Evolutionary conservation across 345 rosid genomes (phyloP).

Genomic region (Diplotaxis tenuifolia): DNA sequence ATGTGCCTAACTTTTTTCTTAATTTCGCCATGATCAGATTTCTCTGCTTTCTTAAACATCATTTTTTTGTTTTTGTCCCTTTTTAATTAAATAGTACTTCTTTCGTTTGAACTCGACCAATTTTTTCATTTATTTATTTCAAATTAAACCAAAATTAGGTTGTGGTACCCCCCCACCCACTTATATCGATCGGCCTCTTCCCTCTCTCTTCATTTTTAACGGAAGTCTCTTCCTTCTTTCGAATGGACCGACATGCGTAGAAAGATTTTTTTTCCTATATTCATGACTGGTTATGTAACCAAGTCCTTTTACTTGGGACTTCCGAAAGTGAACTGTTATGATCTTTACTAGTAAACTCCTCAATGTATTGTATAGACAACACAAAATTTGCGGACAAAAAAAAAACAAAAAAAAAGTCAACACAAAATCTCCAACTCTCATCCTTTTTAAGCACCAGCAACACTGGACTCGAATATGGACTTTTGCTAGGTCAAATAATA

Average conservation of each 20-base stretch:
- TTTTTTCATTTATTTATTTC: neutral
- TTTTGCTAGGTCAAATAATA: too few relatives aligned
- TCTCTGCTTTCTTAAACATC: neutral
- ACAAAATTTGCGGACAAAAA: too few relatives aligned
- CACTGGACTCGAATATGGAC: too few relatives aligned
- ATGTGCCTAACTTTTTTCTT: slow-evolving; percentile 13
- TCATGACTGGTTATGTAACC: neutral
- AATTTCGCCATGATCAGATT: neutral
- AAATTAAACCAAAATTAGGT: neutral
- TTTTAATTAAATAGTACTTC: neutral
- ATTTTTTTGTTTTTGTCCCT: neutral
- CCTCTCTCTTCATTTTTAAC: neutral
- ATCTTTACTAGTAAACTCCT: too few relatives aligned
- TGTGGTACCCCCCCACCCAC: neutral
- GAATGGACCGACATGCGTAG: neutral
- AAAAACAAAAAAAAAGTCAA: too few relatives aligned
- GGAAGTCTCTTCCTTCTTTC: neutral
- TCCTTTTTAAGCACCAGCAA: too few relatives aligned
- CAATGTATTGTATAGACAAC: too few relatives aligned
- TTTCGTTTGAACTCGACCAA: neutral
- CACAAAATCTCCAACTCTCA: too few relatives aligned
- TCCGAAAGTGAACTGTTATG: too few relatives aligned
- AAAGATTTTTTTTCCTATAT: neutral
- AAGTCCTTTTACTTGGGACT: too few relatives aligned
- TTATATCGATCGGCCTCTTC: neutral